Evolutionary conservation across 805 yeast genomes (phyloP), one percentile per base, ranked within the genome.

Genomic region (Sporopachydermia quercuum): DNA sequence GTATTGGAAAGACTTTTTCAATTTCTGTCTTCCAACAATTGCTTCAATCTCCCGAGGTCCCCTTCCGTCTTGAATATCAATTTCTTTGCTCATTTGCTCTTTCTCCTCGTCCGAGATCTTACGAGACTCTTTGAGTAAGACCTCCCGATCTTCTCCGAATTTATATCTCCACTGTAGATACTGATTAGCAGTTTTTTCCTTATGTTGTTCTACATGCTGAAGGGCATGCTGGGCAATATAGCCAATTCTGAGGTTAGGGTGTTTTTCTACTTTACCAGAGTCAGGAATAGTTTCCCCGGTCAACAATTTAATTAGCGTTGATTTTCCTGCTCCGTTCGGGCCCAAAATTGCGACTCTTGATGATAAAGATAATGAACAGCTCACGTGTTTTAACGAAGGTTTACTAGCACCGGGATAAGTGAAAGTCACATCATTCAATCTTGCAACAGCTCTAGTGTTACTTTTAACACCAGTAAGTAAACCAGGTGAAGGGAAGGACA

Each of bases 401-500:
- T 83, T 82, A 15, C 74, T 61, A 18, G 86, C 83, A 42, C 95
- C 94, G 18, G 97, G 96, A 57, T 91, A 89, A 34, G 82, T 53
- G 61, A 85, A 91, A 1, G 93, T 78, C 16, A 87, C 96, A 57
- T 82, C 68, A 19, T 78, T 54, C 79, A 91, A 71, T 48, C 89
- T 73, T 5, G 93, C 93, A 55, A 89, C 94, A 42, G 97, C 83
- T 58, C 96, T 76, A 3, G 97, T 86, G 58, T 73, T 82, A 33
- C 96, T 86, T 60, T 87, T 82, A 40, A 89, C 96, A 61, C 98
- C 98, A n/a, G 95, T 78, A 51, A 91, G 68, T 48, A 91, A 80
- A 52, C 98, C 98, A 43, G 97, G 96, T 5, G 95, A 89, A 50
- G 98, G 98, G 83, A 89, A 91, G 18, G 85, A 85, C 96, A 89